These are phyloP conservation scores for Auriscalpium vulgare DNA, from an alignment of 768 basidiomycete genomes.

Conservation along the genomic window DNA sequence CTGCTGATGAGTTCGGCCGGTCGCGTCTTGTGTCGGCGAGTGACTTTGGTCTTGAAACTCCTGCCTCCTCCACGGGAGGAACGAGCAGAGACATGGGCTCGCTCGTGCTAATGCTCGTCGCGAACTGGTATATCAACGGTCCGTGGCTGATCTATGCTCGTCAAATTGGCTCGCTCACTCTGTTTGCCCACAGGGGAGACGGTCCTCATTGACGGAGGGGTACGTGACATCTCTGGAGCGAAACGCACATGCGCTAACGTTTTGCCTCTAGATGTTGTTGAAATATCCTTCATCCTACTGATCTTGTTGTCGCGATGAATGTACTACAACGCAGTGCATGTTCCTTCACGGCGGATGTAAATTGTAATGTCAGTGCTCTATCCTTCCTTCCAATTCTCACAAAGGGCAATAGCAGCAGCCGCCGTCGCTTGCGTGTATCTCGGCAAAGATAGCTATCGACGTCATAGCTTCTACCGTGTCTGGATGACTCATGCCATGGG, in stretches of 20 bases:
- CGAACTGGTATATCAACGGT: slow-evolving; percentile 40
- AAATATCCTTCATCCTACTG: background rate
- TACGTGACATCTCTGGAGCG: slow-evolving; percentile 22
- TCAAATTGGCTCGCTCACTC: no score
- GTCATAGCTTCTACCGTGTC: no score
- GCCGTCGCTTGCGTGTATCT: no score
- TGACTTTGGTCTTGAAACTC: slow-evolving; percentile 25
- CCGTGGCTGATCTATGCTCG: no score
- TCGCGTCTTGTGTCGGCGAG: slow-evolving; percentile 7
- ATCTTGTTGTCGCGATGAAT: background rate
- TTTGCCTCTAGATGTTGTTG: background rate
- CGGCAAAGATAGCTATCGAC: no score
- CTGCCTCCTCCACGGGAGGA: slow-evolving; percentile 27
- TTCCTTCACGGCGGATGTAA: no score
- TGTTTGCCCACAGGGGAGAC: slow-evolving; percentile 24
- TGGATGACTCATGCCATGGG: no score
- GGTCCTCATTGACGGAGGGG: slow-evolving; percentile 41
- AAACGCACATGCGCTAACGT: no score
- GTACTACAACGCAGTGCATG: background rate
- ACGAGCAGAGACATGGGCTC: slow-evolving; percentile 35
- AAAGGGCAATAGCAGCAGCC: no score
- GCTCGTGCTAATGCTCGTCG: slow-evolving; percentile 35
- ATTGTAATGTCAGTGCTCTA: no score
- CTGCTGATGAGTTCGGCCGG: slow-evolving; percentile 19
- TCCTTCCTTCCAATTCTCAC: no score